A percentile compares a stretch with the other conserved stretches of the same genome.
Conservation (phyloP, 306 rosid species). For the Casuarina glauca region DNA sequence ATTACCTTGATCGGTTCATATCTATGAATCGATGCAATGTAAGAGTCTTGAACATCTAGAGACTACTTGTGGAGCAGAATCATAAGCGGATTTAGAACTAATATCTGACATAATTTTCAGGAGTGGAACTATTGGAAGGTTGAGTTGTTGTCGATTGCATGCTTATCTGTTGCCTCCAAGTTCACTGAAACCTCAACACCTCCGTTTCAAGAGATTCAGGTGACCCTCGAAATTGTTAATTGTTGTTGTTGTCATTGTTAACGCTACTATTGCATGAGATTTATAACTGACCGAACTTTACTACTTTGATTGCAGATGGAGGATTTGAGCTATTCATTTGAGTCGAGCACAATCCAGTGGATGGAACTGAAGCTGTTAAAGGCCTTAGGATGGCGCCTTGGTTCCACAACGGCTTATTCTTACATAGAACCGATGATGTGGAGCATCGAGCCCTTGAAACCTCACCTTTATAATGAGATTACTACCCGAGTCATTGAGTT, state of each 20-base stretch:
- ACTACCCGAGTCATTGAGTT: conserved; percentile 22
- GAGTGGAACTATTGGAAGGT: conserved; percentile 55
- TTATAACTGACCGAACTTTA: neutral
- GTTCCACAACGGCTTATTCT: conserved; percentile 42
- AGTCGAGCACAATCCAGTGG: conserved; percentile 31
- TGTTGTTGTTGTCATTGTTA: neutral
- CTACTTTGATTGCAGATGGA: conserved; percentile 37
- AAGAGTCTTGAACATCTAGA: conserved; percentile 9
- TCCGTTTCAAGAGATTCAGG: conserved; percentile 46
- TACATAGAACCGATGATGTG: conserved; percentile 28
- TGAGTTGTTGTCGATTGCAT: conserved; percentile 49
- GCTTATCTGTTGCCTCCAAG: conserved; percentile 57
- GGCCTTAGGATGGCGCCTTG: conserved; percentile 50
- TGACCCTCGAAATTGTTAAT: neutral
- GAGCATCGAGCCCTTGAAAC: conserved; percentile 28
- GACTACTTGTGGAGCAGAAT: neutral
- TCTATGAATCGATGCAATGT: conserved; percentile 46
- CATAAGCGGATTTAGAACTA: neutral
- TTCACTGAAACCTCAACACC: conserved; percentile 45
- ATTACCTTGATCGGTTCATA: conserved; percentile 53
- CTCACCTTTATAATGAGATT: conserved; percentile 25
- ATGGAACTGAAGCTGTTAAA: conserved; percentile 49
- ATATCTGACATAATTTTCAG: conserved; percentile 14
- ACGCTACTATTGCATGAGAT: neutral
- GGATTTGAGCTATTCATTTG: conserved; percentile 33